Base-by-base conservation (phyloP, 805 yeast species). In the Wickerhamiella australiensis region DNA sequence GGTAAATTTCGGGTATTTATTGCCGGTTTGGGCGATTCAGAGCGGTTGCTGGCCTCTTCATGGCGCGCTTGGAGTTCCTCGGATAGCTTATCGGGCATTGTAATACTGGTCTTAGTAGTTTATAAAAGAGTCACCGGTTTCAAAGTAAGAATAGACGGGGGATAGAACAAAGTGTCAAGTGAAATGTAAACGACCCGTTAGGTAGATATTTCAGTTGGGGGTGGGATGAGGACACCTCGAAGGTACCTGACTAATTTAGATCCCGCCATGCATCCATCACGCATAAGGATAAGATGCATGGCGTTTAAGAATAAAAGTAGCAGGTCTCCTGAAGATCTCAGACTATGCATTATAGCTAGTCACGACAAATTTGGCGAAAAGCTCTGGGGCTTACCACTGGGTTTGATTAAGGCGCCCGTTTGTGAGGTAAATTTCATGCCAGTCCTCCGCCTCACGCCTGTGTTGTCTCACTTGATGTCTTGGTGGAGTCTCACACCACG, bases 21-120 rank as follows among this genome's bases (percentile, higher is more conserved):
- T 15, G 48, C 21, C 15, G 29, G 23, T 23, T 45, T 36, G 17
- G 42, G 21, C 15, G 23, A 11, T 12, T 27, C 23, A 11, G 27
- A 13, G 38, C 27, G 15, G 38, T 26, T 23, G 20, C 11, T 26
- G 35, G 22, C 29, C 41, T 22, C 21, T 11, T 27, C 45, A 37
- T 45, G 41, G 41, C 47, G 47, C 15, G 47, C 47, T 21, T 15
- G 2, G 23, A 45, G 42, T 33, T 33, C 40, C 35, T 45, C 47
- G 17, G 47, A 45, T 8, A 45, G 41, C 18, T 20, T 41, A 20
- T 41, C 44, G 8, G 44, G 25, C 44, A 41, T 41, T 41, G 6
- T 23, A n/a, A 6, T 33, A 15, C 3, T 33, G 5, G 5, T 31
- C 5, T 9, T 31, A 12, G 5, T 22, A 37, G 13, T 7, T 12